phyloP scores from a whole-genome alignment of 176 grass and related monocot genomes.

The Dendrocalamus sinicus region DNA sequence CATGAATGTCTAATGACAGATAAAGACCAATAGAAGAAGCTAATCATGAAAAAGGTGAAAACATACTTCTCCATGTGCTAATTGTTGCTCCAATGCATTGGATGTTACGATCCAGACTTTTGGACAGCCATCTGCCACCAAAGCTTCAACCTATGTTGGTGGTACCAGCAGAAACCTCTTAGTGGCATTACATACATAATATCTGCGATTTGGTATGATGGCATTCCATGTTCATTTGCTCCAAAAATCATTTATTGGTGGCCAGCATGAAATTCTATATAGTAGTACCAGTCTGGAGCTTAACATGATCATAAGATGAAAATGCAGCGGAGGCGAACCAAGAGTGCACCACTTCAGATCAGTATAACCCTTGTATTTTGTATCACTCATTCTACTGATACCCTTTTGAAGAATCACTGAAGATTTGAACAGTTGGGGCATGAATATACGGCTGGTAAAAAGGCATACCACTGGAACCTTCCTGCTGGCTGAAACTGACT shows the following conservation, averaged over 20 bases:
- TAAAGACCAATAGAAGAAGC: constrained; percentile 4
- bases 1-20: constrained; percentile 6
- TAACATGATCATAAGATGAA: constrained; percentile 13
- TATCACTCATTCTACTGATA: neutral
- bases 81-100: constrained; percentile 78
- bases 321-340: neutral
- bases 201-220: neutral
- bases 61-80: constrained; percentile 74
- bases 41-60: constrained; percentile 18
- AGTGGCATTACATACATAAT: neutral
- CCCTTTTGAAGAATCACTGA: neutral
- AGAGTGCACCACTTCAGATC: constrained; percentile 1
- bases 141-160: constrained; percentile 80
- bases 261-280: neutral
- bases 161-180: constrained; percentile 22
- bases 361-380: neutral
- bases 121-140: constrained; percentile 80
- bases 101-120: constrained; percentile 89
- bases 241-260: neutral
- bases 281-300: neutral
- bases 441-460: neutral
- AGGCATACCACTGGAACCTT: neutral
- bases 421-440: neutral
- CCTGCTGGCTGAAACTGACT: neutral
- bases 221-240: constrained; percentile 21